Base-by-base conservation (phyloP, 2,329 filamentous ascomycete genomes). In the Didymosphaeria variabile region DNA sequence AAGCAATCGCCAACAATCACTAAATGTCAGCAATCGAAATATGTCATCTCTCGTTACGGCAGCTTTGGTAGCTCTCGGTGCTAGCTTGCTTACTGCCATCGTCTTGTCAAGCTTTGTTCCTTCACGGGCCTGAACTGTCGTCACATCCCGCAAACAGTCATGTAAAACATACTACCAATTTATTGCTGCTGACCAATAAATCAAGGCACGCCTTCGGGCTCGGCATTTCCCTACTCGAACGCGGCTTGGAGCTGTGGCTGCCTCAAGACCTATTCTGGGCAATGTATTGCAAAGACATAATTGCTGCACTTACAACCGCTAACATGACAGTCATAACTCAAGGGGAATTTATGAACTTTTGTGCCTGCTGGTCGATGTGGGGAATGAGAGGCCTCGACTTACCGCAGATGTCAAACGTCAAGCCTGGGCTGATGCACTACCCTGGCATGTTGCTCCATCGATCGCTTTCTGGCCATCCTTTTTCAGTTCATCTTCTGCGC, bases 271-370 rank as follows among this genome's bases (percentile, higher is more conserved):
- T 67, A 3, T 70, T 70, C 42, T 63, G 59, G 64, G 40, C 46
- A n/a, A 53, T 68, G 15, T 67, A 67, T 42, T 64, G 52, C 56
- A 69, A 70, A 49, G 67, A 70, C 38, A 17, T 61, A 5, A 38
- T 67, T n/a, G 60, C 55, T 36, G 55, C 64, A 2, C 46, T 66
- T 15, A 57, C 50, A 26, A 67, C 57, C 46, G 61, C 68, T 26
- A 59, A 29, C 6, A 57, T 66, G 19, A 44, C 68, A 6, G 36
- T 66, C 9, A 49, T 70, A 1, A 64, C 63, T 1, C 67, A 67
- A 55, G 68, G 66, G 66, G 66, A 66, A 0, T 62, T 68, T 31
- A 62, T 68, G 65, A 64, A 68, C 53, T 57, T 62, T 10, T 68
- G 65, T 54, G 59, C 61, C 6, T 70, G 67, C 34, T 70, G 66